Evolutionary conservation across 163 green algal species (phyloP).

Genomic region (Chloroidium sp.): DNA sequence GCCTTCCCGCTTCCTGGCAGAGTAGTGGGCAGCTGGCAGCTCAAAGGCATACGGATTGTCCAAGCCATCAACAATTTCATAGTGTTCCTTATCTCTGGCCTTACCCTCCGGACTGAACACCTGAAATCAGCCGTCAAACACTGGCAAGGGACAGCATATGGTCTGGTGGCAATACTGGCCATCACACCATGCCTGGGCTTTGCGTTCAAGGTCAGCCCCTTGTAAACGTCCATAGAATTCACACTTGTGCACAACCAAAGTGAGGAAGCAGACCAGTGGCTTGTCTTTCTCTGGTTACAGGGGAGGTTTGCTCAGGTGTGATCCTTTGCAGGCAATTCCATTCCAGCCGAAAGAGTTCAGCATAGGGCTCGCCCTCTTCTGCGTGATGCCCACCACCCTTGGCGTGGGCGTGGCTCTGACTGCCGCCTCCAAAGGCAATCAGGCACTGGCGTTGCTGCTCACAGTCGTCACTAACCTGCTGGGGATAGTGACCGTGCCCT

Average conservation of each 20-base stretch:
- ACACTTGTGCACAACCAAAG: too few species aligned
- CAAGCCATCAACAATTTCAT: constrained; percentile 33
- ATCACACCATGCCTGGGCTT: constrained; percentile 51
- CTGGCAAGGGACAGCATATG: constrained; percentile 35
- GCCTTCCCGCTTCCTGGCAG: constrained; percentile 18
- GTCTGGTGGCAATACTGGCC: constrained; percentile 43
- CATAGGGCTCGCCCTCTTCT: constrained; percentile 29
- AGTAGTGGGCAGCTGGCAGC: constrained; percentile 11
- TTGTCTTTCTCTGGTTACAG: too few species aligned
- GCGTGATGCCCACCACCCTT: constrained; percentile 19
- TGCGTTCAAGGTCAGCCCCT: constrained; percentile 3
- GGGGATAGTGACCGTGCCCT: constrained; percentile 43
- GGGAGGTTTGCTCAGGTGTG: too few species aligned
- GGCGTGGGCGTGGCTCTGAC: constrained; percentile 40
- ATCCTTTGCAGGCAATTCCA: constrained; percentile 28
- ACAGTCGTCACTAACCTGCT: constrained; percentile 52
- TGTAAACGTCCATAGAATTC: too few species aligned
- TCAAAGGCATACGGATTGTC: constrained; percentile 13
- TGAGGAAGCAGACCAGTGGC: too few species aligned
- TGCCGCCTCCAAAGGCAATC: constrained; percentile 37
- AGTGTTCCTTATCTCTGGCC: constrained; percentile 34
- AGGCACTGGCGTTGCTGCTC: constrained; percentile 46
- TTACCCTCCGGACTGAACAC: constrained; percentile 26
- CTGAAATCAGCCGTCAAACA: constrained; percentile 10
- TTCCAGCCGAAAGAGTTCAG: constrained; percentile 30